A percentile compares a stretch with the other conserved stretches of the same genome.
These are phyloP conservation scores for Saccharomycopsis javanensis DNA, from an alignment of 805 yeast species.

Conservation along the genomic window DNA sequence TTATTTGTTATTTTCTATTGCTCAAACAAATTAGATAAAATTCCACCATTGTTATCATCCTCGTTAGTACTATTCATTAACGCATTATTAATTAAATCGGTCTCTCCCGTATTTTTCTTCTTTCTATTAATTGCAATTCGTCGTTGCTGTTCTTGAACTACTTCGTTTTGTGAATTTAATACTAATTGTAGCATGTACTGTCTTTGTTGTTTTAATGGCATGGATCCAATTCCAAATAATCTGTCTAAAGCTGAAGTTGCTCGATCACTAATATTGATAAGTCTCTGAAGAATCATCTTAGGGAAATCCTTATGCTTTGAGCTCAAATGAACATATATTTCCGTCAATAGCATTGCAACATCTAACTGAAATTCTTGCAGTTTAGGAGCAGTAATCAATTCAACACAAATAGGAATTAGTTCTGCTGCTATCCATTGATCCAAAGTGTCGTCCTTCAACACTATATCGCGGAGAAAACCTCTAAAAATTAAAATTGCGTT, in stretches of 20 bases:
- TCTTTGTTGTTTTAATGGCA: constrained; percentile 13
- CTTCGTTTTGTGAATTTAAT: constrained; percentile 15
- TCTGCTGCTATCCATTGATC: constrained; percentile 53
- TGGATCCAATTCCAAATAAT: constrained; percentile 7
- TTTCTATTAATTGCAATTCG: constrained; percentile 11
- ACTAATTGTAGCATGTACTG: constrained; percentile 14
- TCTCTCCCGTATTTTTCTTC: constrained; percentile 11
- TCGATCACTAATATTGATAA: constrained; percentile 8
- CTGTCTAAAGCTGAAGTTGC: constrained; percentile 15
- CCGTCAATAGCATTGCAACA: constrained; percentile 81
- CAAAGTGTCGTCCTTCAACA: constrained; percentile 63
- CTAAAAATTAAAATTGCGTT: constrained; percentile 78
- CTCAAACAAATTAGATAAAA: constrained; percentile 14
- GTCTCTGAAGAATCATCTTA: constrained; percentile 3
- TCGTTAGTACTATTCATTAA: constrained; percentile 2
- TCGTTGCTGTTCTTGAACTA: constrained; percentile 16
- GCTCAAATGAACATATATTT: constrained; percentile 64
- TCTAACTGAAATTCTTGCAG: constrained; percentile 84
- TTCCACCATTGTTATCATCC: constrained; percentile 13
- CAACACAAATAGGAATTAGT: constrained; percentile 38
- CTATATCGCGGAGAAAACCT: constrained; percentile 58
- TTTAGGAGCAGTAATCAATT: constrained; percentile 61
- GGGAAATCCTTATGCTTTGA: constrained; percentile 36
- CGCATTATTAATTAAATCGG: constrained; percentile 14
- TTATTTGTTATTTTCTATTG: too few relatives aligned